Conservation (phyloP, 768 basidiomycete genomes). For the Phlebiopsis flavidoalba region DNA sequence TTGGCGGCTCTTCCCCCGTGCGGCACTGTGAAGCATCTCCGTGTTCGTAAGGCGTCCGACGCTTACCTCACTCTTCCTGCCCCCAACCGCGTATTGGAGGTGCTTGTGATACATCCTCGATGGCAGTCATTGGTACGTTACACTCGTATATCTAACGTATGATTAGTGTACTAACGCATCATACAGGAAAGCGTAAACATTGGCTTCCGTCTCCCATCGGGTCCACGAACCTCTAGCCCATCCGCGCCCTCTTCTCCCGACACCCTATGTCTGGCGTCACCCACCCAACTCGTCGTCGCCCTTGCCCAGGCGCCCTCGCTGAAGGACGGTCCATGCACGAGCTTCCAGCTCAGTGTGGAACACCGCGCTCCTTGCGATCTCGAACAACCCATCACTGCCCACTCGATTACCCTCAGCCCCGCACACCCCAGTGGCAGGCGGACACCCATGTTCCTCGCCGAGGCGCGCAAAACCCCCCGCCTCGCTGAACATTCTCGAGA, state of each 20-base stretch:
- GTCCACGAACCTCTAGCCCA: conserved; percentile 19
- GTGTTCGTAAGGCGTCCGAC: conserved; percentile 42
- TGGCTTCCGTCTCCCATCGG: conserved; percentile 48
- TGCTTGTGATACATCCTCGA: conserved; percentile 35
- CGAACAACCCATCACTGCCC: conserved; percentile 39
- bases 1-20: conserved; percentile 28
- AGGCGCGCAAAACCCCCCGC: conserved; percentile 46
- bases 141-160: not conserved
- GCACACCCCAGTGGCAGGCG: conserved; percentile 34
- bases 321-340: conserved; percentile 43
- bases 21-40: conserved; percentile 38
- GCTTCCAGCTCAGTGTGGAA: conserved; percentile 36
- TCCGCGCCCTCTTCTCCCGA: not conserved
- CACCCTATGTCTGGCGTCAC: not conserved
- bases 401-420: conserved; percentile 34
- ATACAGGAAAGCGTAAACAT: conserved; percentile 47
- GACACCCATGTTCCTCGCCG: conserved; percentile 54
- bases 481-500: conserved; percentile 49
- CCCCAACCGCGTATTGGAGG: conserved; percentile 38
- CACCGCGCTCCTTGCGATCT: conserved; percentile 44
- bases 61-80: conserved; percentile 53
- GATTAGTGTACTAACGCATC: not conserved
- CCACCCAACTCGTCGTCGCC: conserved; percentile 27
- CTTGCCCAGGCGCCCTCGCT: conserved; percentile 38
- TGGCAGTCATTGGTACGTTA: conserved; percentile 49